These are phyloP conservation scores for Amoeboradix gromovi DNA, from an alignment of 371 early-diverging fungal species.

Conservation along the genomic window DNA sequence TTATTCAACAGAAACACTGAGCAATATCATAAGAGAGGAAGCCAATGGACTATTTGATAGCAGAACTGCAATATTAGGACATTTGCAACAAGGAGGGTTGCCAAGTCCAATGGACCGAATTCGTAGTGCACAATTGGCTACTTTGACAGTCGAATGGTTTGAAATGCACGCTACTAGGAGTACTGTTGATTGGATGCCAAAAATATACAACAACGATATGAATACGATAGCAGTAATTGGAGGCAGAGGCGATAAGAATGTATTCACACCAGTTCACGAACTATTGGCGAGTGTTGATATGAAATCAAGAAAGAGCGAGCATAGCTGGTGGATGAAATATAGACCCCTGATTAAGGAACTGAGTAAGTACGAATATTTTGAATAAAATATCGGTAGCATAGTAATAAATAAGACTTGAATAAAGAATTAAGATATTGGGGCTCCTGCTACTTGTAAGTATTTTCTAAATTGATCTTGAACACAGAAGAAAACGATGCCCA, in stretches of 20 bases:
- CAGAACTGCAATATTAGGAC: conserved; percentile 70
- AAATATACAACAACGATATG: neutral
- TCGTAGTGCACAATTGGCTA: conserved; percentile 55
- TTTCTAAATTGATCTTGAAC: too few relatives aligned
- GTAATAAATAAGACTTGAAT: too few relatives aligned
- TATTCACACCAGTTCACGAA: conserved; percentile 34
- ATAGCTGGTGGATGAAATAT: conserved; percentile 48
- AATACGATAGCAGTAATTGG: conserved; percentile 30
- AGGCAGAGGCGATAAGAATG: conserved; percentile 37
- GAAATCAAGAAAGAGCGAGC: conserved; percentile 34
- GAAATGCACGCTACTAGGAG: neutral
- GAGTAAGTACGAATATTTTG: conserved; percentile 8
- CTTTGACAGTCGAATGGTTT: too few relatives aligned
- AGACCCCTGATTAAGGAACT: conserved; percentile 15
- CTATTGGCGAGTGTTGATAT: conserved; percentile 34
- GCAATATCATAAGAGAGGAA: conserved; percentile 68
- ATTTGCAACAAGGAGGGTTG: conserved; percentile 83
- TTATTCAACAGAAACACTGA: conserved; percentile 67
- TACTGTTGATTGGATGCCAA: neutral
- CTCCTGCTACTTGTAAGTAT: too few relatives aligned
- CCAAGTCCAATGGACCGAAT: conserved; percentile 89
- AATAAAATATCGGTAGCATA: too few relatives aligned
- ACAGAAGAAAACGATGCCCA: neutral
- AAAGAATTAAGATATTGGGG: too few relatives aligned
- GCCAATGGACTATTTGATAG: conserved; percentile 68